Evolutionary conservation across 1,284 basidiomycete genomes (phyloP), one percentile per base, ranked within the genome.

Genomic region (Pholiota adiposa): DNA sequence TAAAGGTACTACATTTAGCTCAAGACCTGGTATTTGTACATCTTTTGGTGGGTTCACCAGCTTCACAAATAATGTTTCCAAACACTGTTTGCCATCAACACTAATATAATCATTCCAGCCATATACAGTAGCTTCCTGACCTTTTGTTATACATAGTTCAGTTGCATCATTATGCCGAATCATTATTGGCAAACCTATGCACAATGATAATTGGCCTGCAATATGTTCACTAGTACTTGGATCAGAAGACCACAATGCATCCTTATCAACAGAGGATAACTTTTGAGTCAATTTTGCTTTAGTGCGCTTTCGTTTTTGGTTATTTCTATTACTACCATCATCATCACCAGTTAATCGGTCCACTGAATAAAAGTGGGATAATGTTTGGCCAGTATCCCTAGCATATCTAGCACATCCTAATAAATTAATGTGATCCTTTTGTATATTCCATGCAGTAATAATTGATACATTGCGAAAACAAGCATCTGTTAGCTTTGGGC

Each of bases 1-100:
- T 1, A 81, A 52, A 12, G 78, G 77, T 1, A 80, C 73, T 2
- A 80, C 74, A 71, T 80, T 79, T 4, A 27, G 2, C 18, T 74
- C 74, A 16, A 81, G 62, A 8, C 68, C 74, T 12, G 63, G 55
- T 6, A 80, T 23, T 34, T 74, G 59, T 3, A 79, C 54, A n/a
- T 44, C 9, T 43, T 52, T 59, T 3, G 75, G 72, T 1, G 74
- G 71, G 46, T 72, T 66, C 2, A 59, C 63, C 0, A 81, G 57
- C 49, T 71, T 57, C 0, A 81, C 74, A 71, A 78, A 79, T 0
- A 81, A 34, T 3, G 67, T 72, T 0, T 76, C 69, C 4, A 79
- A 55, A 0, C 64, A 19, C 25, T 41, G 38, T 56, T 68, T 60
- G 5, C 62, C 65, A 34, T 65, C 43, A 12, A 46, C 8, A 8